Evolutionary conservation across 768 basidiomycete genomes (phyloP), one percentile per base, ranked within the genome.

Genomic region (Cystobasidium ongulense): DNA sequence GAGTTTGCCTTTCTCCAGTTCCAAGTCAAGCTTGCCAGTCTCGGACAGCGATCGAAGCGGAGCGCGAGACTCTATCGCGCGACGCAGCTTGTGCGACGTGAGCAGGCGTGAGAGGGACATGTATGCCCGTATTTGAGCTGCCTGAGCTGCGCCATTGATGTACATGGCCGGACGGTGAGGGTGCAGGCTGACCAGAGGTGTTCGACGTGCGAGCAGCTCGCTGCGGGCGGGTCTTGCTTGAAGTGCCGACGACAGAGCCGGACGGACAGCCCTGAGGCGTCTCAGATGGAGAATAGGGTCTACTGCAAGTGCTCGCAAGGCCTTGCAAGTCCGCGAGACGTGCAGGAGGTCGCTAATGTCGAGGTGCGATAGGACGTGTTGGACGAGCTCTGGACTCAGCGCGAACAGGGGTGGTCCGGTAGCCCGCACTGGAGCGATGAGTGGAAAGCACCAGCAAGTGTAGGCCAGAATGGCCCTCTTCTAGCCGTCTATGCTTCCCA

Each of bases 321-420:
- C 10, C 27, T n/a, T 54, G n/a, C 52, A 54, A 8, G 52, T 54
- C 52, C n/a, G 52, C 21, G 52, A n/a, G 27, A 54, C 52, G 27
- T 54, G 52, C 52, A 54, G 52, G 10, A 54, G 27, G 52, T 54
- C 52, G 21, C 21, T n/a, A n/a, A 54, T 54, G 27, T 7, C 8
- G 52, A 54, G 52, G 27, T 23, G n/a, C n/a, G 52, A 54, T n/a
- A 54, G 52, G 52, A n/a, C n/a, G 52, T 54, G 52, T n/a, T 54
- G 52, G 21, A 54, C n/a, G 52, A 54, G 21, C 27, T n/a, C 27
- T 23, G 52, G 52, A 29, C 27, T 29, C 8, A 54, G 52, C 52
- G 52, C 52, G 52, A 54, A n/a, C 27, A 54, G 52, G 21, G 8
- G 39, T 39, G 39, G 17, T 39, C 17, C 39, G 17, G 17, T 17